Evolutionary conservation across 441 rosid genomes (phyloP).

Genomic region (California macrophylla): DNA sequence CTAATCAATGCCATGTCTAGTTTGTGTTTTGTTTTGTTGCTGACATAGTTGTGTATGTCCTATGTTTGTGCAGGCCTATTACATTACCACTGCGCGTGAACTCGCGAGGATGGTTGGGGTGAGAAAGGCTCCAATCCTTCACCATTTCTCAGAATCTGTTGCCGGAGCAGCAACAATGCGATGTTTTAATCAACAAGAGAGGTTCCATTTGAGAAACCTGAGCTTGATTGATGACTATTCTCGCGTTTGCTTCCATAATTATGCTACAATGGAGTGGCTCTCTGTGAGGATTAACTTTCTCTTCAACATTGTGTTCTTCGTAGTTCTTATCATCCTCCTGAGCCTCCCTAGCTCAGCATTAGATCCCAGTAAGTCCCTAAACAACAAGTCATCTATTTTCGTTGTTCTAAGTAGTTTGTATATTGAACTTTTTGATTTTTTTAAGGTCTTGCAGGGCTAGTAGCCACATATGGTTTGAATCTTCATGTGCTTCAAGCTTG

Average conservation of each 20-base stretch:
- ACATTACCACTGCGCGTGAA: slow-evolving; percentile 58
- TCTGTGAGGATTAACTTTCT: slow-evolving; percentile 50
- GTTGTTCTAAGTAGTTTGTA: too few species aligned
- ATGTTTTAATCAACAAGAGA: slow-evolving; percentile 44
- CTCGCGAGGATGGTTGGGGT: slow-evolving; percentile 59
- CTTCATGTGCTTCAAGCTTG: slow-evolving; percentile 53
- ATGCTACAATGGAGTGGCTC: slow-evolving; percentile 59
- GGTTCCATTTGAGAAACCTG: slow-evolving; percentile 33
- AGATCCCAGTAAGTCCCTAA: slow-evolving; percentile 39
- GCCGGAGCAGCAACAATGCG: slow-evolving; percentile 45
- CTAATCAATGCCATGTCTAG: too few species aligned
- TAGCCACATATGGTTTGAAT: slow-evolving; percentile 48
- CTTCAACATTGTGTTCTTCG: slow-evolving; percentile 50
- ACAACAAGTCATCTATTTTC: too few species aligned
- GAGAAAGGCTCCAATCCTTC: slow-evolving; percentile 52
- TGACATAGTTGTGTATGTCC: too few species aligned
- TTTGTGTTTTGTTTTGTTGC: too few species aligned
- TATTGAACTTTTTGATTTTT: neutral
- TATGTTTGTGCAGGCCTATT: slow-evolving; percentile 36
- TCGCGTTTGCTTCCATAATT: slow-evolving; percentile 44
- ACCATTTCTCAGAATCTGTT: slow-evolving; percentile 56
- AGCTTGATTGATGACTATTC: slow-evolving; percentile 44
- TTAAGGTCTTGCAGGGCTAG: slow-evolving; percentile 44
- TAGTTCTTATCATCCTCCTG: slow-evolving; percentile 44
- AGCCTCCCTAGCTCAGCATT: slow-evolving; percentile 42